phyloP scores from a whole-genome alignment of 2,329 filamentous ascomycete genomes.

The Huntiella decipiens region DNA sequence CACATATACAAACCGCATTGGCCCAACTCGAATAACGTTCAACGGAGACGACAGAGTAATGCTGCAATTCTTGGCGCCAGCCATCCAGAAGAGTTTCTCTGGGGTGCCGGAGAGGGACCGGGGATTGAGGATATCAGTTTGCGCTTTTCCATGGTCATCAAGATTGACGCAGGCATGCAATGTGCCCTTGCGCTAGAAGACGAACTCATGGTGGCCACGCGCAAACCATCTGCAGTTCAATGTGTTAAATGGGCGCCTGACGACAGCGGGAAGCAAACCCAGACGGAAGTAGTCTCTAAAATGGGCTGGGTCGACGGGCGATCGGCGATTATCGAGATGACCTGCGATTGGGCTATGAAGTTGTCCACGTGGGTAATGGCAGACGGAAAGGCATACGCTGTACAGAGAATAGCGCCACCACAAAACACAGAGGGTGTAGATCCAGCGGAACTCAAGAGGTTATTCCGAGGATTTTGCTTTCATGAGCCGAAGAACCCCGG shows the following conservation, averaged over 20 bases:
- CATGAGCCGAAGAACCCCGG: conserved; percentile 46
- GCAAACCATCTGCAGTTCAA: conserved; percentile 83
- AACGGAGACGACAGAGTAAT: conserved; percentile 42
- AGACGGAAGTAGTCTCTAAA: conserved; percentile 70
- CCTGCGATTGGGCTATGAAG: conserved; percentile 91
- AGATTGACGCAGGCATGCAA: conserved; percentile 86
- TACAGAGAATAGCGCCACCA: conserved; percentile 45
- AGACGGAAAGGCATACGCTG: conserved; percentile 76
- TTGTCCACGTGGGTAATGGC: conserved; percentile 79
- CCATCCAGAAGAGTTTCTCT: conserved; percentile 42
- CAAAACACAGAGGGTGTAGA: conserved; percentile 20
- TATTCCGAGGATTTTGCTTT: conserved; percentile 86
- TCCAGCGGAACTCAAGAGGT: conserved; percentile 28
- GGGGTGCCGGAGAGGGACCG: conserved; percentile 63
- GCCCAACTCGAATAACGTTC: conserved; percentile 43
- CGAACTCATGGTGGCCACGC: conserved; percentile 78
- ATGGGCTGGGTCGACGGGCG: conserved; percentile 77
- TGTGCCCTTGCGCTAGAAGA: conserved; percentile 78
- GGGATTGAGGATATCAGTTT: conserved; percentile 75
- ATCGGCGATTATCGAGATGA: conserved; percentile 61
- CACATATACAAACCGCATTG: conserved; percentile 75
- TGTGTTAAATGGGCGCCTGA: conserved; percentile 92
- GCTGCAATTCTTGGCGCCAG: conserved; percentile 35
- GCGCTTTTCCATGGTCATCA: conserved; percentile 92
- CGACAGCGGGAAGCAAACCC: conserved; percentile 62